These are phyloP conservation scores for Penicillium sp. DNA, from an alignment of 2,329 filamentous ascomycete genomes.

Conservation along the genomic window DNA sequence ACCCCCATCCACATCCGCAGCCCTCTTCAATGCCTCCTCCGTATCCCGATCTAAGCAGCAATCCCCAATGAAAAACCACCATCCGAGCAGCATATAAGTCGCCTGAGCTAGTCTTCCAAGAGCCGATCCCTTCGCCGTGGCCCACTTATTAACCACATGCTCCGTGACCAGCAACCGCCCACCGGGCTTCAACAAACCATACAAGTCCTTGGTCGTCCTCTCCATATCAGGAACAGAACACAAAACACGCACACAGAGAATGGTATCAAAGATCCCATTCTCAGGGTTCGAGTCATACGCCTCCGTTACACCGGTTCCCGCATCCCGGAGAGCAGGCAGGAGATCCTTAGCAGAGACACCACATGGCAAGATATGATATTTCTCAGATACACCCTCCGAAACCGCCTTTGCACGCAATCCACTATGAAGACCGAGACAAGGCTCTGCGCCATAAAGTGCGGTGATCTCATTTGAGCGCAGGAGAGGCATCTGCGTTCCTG, in stretches of 20 bases:
- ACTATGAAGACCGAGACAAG: slow-evolving; percentile 49
- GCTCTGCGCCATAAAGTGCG: slow-evolving; percentile 57
- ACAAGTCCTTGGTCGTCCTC: slow-evolving; percentile 48
- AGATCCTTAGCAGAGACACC: slow-evolving; percentile 50
- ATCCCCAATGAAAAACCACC: slow-evolving; percentile 54
- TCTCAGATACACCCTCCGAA: slow-evolving; percentile 43
- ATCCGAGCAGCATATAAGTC: slow-evolving; percentile 48
- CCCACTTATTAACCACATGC: slow-evolving; percentile 56
- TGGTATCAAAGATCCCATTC: slow-evolving; percentile 54
- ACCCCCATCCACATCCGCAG: slow-evolving; percentile 42
- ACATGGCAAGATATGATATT: slow-evolving; percentile 52
- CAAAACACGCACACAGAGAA: slow-evolving; percentile 55
- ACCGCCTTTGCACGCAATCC: slow-evolving; percentile 44
- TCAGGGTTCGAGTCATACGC: slow-evolving; percentile 12
- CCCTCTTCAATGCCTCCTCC: slow-evolving; percentile 42
- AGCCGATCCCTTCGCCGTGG: slow-evolving; percentile 46
- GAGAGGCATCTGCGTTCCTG: slow-evolving; percentile 50
- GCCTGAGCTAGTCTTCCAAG: slow-evolving; percentile 48
- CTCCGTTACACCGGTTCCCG: slow-evolving; percentile 32
- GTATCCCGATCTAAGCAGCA: slow-evolving; percentile 55
- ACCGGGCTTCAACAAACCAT: slow-evolving; percentile 54
- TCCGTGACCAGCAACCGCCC: slow-evolving; percentile 57
- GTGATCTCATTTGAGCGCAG: slow-evolving; percentile 46
- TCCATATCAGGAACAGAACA: slow-evolving; percentile 54
- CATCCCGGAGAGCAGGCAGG: slow-evolving; percentile 31